These are phyloP conservation scores for Ophiocordyceps camponoti-rufipedis DNA, from an alignment of 2,329 filamentous ascomycete species.

Conservation along the genomic window DNA sequence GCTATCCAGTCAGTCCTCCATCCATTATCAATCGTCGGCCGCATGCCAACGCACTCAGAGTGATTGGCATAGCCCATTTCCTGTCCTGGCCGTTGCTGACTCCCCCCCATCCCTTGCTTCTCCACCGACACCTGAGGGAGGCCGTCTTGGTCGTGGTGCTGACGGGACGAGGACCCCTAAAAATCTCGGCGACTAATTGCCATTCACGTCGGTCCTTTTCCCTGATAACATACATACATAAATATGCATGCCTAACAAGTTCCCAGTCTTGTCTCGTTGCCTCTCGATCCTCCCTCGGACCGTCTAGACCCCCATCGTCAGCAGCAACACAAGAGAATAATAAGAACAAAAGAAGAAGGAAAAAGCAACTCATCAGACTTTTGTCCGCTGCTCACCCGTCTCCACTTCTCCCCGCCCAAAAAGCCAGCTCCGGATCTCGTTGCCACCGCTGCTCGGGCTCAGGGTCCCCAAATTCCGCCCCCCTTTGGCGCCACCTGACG, in stretches of 20 bases:
- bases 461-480: neutral
- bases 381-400: neutral
- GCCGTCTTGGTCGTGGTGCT: no score
- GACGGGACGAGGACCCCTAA: neutral
- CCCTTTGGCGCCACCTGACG: slow-evolving; percentile 1
- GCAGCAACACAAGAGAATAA: neutral
- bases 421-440: slow-evolving; percentile 1
- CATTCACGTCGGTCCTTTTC: neutral
- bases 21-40: neutral
- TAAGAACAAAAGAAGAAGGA: neutral
- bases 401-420: neutral
- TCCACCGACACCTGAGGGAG: no score
- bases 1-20: neutral
- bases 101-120: neutral
- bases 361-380: neutral
- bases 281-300: neutral
- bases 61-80: neutral
- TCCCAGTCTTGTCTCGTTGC: neutral
- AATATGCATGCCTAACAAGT: neutral
- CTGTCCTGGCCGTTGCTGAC: neutral
- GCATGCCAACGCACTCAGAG: no score
- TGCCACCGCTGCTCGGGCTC: slow-evolving; percentile 1
- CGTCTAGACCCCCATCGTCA: neutral
- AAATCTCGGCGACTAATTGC: neutral
- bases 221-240: neutral